phyloP scores from a whole-genome alignment of 2,329 filamentous ascomycete species.

The Trichophyton rubrum region DNA sequence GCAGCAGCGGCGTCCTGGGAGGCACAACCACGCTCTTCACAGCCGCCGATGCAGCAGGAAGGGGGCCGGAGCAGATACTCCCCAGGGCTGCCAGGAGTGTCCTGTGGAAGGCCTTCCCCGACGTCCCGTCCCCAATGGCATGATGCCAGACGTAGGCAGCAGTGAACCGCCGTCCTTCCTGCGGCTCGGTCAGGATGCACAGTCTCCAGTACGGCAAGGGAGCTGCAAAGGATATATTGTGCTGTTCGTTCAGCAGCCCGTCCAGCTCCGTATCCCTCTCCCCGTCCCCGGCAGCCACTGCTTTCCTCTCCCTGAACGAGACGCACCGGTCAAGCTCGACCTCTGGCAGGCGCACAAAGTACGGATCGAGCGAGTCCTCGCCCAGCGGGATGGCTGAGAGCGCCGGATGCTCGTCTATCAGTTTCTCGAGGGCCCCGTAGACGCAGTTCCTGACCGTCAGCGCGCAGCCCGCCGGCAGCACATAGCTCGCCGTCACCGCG shows the following conservation, averaged over 20 bases:
- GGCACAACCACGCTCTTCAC: conserved; percentile 16
- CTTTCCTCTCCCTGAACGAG: not conserved
- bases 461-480: conserved; percentile 17
- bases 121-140: conserved; percentile 36
- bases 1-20: conserved; percentile 24
- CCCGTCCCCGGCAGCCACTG: conserved; percentile 21
- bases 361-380: conserved; percentile 30
- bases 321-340: conserved; percentile 25
- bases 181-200: conserved; percentile 22
- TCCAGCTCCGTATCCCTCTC: conserved; percentile 31
- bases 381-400: conserved; percentile 33
- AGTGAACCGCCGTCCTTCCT: conserved; percentile 25
- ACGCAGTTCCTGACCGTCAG: conserved; percentile 22
- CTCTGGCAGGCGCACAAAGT: conserved; percentile 34
- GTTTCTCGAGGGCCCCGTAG: conserved; percentile 25
- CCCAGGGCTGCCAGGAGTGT: conserved; percentile 30
- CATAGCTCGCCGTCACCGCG: conserved; percentile 29
- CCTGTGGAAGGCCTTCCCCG: conserved; percentile 35
- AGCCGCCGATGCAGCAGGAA: conserved; percentile 10
- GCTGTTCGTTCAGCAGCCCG: conserved; percentile 29
- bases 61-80: not conserved
- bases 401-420: conserved; percentile 31
- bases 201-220: conserved; percentile 36
- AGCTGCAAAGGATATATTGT: conserved; percentile 29
- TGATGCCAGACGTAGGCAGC: conserved; percentile 39